These are phyloP conservation scores for Grosmannia huntii DNA, from an alignment of 2,329 filamentous ascomycete genomes.

Conservation along the genomic window DNA sequence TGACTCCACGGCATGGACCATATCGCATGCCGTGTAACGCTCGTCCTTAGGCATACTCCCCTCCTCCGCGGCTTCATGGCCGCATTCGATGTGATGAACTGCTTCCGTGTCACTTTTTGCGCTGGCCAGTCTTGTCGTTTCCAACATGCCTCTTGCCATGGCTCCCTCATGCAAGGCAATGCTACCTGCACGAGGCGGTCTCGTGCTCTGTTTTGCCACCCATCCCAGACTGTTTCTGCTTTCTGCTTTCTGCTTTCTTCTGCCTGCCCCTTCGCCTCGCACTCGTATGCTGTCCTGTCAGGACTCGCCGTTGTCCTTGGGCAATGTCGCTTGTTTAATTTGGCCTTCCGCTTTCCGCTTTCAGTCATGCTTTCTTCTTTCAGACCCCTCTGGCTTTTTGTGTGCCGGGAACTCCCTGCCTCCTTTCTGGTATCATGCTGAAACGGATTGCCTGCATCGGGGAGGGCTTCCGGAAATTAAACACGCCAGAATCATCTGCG, in stretches of 20 bases:
- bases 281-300: neutral
- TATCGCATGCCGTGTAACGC: neutral
- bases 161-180: no score
- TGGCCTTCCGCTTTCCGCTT: neutral
- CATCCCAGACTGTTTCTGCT: neutral
- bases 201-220: neutral
- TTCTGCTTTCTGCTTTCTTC: neutral
- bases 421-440: no score
- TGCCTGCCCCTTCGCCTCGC: neutral
- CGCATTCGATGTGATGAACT: neutral
- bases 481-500: no score
- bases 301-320: no score
- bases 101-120: neutral
- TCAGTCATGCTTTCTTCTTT: no score
- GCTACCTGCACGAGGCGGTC: no score
- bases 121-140: neutral
- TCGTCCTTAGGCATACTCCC: neutral
- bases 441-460: no score
- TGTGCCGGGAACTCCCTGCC: no score
- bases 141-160: no score
- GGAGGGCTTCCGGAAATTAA: no score
- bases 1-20: neutral
- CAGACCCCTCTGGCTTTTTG: no score
- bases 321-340: no score
- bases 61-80: neutral